These are phyloP conservation scores for Aspergillus phoenicis DNA, from an alignment of 2,329 filamentous ascomycete genomes.

Conservation along the genomic window DNA sequence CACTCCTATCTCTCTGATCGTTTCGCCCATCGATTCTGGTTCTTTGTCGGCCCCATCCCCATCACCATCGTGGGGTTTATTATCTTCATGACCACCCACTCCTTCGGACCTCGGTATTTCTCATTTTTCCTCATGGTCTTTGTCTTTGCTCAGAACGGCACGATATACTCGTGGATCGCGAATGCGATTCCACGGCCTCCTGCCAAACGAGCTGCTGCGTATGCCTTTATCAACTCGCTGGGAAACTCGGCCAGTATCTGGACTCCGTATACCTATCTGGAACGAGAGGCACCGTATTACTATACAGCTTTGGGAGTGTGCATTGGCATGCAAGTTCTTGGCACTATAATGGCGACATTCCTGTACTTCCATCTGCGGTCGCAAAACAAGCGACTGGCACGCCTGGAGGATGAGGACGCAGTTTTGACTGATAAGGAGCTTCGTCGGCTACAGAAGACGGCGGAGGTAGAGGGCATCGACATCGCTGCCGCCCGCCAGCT, in stretches of 20 bases:
- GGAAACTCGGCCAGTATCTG: conserved; percentile 58
- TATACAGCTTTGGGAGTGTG: conserved; percentile 46
- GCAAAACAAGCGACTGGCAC: conserved; percentile 55
- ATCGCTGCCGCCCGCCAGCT: conserved; percentile 52
- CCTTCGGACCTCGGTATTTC: conserved; percentile 59
- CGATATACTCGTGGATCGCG: conserved; percentile 54
- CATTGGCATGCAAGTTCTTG: conserved; percentile 45
- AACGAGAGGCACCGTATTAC: conserved; percentile 44
- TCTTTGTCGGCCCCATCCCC: conserved; percentile 56
- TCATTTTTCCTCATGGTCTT: conserved; percentile 60
- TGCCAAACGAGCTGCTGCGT: conserved; percentile 58
- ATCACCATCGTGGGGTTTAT: conserved; percentile 55
- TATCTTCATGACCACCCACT: conserved; percentile 56
- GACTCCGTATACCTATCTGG: conserved; percentile 53
- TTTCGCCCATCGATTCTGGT: conserved; percentile 53
- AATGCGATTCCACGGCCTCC: conserved; percentile 55
- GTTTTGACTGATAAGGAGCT: conserved; percentile 52
- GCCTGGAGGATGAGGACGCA: conserved; percentile 53
- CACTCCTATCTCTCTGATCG: conserved; percentile 52
- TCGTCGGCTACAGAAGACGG: conserved; percentile 52
- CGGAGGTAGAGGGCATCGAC: conserved; percentile 55
- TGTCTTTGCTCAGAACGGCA: conserved; percentile 58
- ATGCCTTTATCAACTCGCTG: conserved; percentile 59
- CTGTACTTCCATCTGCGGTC: conserved; percentile 44
- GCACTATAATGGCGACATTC: conserved; percentile 36